Percentiles rank a stretch among this genome's conserved stretches.
These are phyloP conservation scores for Colletotrichum cuscutae DNA, from an alignment of 2,329 filamentous ascomycete species.

Conservation along the genomic window DNA sequence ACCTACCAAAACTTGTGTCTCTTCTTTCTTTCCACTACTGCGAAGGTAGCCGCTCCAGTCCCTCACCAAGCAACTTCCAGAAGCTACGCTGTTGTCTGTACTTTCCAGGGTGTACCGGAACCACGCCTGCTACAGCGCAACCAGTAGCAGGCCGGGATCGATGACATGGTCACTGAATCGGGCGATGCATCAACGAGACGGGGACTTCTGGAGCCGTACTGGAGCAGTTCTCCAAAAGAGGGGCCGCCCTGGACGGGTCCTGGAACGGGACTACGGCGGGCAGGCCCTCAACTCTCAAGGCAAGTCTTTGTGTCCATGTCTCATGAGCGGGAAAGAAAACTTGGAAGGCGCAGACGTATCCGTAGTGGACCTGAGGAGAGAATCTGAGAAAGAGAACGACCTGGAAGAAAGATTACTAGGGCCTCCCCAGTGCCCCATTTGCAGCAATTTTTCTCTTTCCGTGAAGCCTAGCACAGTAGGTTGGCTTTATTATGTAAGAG, in stretches of 20 bases:
- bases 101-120: not conserved
- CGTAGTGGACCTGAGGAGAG: not conserved
- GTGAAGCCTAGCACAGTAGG: conserved; percentile 3
- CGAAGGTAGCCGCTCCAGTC: not conserved
- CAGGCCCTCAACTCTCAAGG: not conserved
- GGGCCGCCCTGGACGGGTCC: not conserved
- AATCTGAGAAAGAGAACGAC: no score
- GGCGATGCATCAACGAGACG: conserved; percentile 13
- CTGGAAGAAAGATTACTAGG: not conserved
- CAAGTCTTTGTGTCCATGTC: not conserved
- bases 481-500: conserved; percentile 35
- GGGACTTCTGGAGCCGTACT: conserved; percentile 1
- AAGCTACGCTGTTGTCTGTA: not conserved
- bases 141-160: conserved; percentile 18
- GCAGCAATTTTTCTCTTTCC: not conserved
- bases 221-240: not conserved
- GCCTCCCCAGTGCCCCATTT: conserved; percentile 8
- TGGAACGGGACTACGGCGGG: not conserved
- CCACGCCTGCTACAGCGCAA: not conserved
- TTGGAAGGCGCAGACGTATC: not conserved
- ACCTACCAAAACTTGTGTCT: not conserved
- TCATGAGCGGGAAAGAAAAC: not conserved
- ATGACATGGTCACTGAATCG: conserved; percentile 23
- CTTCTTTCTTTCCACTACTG: not conserved
- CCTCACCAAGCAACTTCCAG: not conserved